Base-by-base conservation (phyloP, 2,329 filamentous ascomycete species). In the Curvularia sp. region DNA sequence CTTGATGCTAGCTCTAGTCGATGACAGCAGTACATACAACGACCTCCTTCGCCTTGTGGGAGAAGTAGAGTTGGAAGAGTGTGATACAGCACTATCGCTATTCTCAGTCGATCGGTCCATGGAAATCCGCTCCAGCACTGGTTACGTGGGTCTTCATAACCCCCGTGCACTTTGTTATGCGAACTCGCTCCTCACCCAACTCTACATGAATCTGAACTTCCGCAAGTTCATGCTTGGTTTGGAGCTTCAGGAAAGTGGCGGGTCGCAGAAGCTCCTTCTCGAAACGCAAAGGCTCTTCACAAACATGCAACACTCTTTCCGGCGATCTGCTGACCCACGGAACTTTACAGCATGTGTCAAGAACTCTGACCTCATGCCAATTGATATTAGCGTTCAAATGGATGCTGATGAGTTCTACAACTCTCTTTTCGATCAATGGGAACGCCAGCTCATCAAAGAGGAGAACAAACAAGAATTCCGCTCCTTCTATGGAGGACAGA, bases 401-500 rank as follows among this genome's bases (percentile, higher is more conserved):
- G 95, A 99, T 73, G 95, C 97, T 5, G 95, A 98, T 67, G 93
- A 97, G 74, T 99, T 98, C 74, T 98, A 96, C 80, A 97, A 95
- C 70, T 84, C 97, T 4, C 84, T 99, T 0, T 95, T 98, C 68
- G 93, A 96, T 75, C 87, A 93, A 26, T 93, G 93, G 86, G 96
- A 99, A 73, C 86, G 87, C 8, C 92, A 97, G 70, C 87, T 98
- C 64, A 77, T 85, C 18, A 84, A 85, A 9, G 77, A 82, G 1
- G 83, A 87, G n/a, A 86, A 87, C 33, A 96, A 91, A 76, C 88
- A 86, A 63, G 80, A 78, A 22, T 89, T 99, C 64, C 86, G 90
- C 49, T 88, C 88, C 0, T 95, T 98, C 70, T 99, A 95, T 71
- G 93, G 93, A 0, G 95, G 95, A 4, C 90, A 94, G 65, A 85